phyloP scores from a whole-genome alignment of 225 moss, liverwort and hornwort genomes.

The Bryum argenteum region DNA sequence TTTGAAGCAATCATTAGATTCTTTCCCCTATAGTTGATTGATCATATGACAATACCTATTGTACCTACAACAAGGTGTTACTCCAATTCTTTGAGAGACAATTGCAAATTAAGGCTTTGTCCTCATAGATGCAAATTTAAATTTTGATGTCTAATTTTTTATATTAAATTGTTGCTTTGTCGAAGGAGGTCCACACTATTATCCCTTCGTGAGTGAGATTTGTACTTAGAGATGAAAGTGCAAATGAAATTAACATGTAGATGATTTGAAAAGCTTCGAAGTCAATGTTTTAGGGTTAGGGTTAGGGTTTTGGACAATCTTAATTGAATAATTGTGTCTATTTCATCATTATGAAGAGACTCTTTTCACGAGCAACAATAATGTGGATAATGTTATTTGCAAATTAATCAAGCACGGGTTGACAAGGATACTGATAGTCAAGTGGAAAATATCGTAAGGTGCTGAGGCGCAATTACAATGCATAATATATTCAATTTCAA shows the following conservation, averaged over 20 bases:
- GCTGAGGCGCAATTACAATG: neutral
- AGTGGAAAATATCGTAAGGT: neutral
- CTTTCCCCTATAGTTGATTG: too few species aligned
- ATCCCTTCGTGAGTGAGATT: rapidly evolving
- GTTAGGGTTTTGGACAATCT: neutral
- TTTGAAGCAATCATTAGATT: too few species aligned
- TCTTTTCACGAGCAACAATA: neutral
- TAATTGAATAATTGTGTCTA: neutral
- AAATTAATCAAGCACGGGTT: neutral
- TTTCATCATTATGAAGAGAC: neutral
- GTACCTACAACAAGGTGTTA: too few species aligned
- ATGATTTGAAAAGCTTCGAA: neutral
- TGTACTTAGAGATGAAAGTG: neutral
- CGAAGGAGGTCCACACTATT: too few species aligned
- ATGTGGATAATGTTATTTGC: too few species aligned
- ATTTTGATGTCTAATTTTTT: too few species aligned
- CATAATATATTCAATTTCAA: constrained; percentile 49
- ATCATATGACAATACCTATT: too few species aligned
- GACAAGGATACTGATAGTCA: neutral
- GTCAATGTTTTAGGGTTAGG: neutral
- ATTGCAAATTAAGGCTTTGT: too few species aligned
- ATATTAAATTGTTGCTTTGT: too few species aligned
- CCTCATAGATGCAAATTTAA: too few species aligned
- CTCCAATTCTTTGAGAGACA: too few species aligned
- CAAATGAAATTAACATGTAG: neutral